A percentile compares a stretch with the other conserved stretches of the same genome.
Evolutionary conservation across 441 rosid genomes (phyloP).

Genomic region (Isatis lusitanica): DNA sequence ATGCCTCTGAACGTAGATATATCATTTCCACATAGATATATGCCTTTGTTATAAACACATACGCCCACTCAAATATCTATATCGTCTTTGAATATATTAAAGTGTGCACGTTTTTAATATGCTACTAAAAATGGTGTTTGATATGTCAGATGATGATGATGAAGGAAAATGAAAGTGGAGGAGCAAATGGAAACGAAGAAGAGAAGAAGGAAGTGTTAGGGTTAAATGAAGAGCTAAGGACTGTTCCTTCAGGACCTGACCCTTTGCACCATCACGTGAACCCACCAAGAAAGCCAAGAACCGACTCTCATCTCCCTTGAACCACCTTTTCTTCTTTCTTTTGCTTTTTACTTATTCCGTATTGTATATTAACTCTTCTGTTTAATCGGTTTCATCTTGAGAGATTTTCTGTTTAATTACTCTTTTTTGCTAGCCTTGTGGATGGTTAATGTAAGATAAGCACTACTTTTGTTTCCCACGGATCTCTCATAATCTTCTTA

Average conservation of each 20-base stretch:
- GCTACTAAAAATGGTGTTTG: neutral
- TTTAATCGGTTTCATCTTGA: conserved; percentile 14
- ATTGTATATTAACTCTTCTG: conserved; percentile 10
- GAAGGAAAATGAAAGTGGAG: conserved; percentile 14
- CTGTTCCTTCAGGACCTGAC: conserved; percentile 74
- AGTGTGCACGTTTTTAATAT: neutral
- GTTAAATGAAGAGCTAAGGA: conserved; percentile 48
- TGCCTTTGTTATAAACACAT: neutral
- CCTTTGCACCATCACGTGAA: conserved; percentile 72
- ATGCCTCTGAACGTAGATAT: neutral
- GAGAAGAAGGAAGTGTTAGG: conserved; percentile 11
- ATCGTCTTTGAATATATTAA: neutral
- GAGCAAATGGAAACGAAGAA: neutral
- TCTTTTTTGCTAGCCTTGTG: neutral
- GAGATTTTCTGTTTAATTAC: neutral
- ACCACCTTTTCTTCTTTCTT: neutral
- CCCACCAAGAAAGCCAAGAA: conserved; percentile 55
- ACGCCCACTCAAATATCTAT: neutral
- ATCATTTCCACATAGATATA: neutral
- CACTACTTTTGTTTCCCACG: neutral
- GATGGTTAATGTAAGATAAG: conserved; percentile 11
- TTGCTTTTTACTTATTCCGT: neutral
- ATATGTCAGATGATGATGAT: conserved; percentile 4
- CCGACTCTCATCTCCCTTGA: conserved; percentile 39
- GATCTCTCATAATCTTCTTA: neutral